Conservation (phyloP, 1,284 basidiomycete genomes). For the Fomitopsis betulina region DNA sequence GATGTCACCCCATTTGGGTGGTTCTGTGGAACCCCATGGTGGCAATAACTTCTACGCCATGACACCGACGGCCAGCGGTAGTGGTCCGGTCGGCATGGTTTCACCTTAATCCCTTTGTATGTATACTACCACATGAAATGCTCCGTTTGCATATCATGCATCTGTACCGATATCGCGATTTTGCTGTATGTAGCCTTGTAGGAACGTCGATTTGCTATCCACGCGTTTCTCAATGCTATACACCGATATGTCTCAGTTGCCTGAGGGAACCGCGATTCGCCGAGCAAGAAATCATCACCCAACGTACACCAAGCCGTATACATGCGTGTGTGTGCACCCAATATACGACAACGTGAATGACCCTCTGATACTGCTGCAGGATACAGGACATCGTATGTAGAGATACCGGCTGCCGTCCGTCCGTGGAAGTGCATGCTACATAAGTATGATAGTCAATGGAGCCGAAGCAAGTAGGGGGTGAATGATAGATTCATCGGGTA, state of each 20-base stretch:
- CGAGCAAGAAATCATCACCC: too few relatives aligned
- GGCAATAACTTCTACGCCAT: conserved; percentile 6
- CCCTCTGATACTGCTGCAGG: neutral
- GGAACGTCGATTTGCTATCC: neutral
- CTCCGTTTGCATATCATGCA: neutral
- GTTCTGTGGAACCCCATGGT: conserved; percentile 2
- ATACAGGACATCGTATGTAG: conserved; percentile 1
- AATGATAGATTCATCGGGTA: neutral
- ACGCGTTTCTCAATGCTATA: neutral
- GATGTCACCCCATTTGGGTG: conserved; percentile 21
- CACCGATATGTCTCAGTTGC: too few relatives aligned
- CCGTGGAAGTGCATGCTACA: conserved; percentile 1
- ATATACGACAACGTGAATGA: conserved; percentile 1
- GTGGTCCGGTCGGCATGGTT: conserved; percentile 8
- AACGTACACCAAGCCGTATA: too few relatives aligned
- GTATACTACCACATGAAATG: neutral
- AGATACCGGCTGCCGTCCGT: neutral
- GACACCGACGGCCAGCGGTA: conserved; percentile 5
- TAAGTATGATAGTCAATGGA: neutral
- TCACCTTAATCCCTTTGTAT: conserved; percentile 3
- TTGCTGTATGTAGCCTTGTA: neutral
- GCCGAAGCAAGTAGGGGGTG: neutral
- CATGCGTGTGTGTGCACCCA: too few relatives aligned
- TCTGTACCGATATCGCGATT: neutral
- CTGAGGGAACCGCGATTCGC: too few relatives aligned